These are phyloP conservation scores for Diaporthe capsici DNA, from an alignment of 2,329 filamentous ascomycete genomes.

Conservation along the genomic window DNA sequence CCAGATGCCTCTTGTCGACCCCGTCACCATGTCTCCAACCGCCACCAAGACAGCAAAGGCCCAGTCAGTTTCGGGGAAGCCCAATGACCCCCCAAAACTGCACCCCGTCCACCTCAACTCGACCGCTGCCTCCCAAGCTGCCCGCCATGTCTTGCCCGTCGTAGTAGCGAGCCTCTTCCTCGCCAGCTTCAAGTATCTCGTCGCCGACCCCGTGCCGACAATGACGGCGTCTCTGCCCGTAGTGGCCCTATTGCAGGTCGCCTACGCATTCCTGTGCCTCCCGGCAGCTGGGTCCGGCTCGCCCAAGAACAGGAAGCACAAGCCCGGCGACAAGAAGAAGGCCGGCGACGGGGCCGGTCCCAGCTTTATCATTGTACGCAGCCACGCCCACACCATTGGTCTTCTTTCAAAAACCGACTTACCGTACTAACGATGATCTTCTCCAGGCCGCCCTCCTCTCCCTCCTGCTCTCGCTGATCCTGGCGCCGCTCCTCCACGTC, in stretches of 20 bases:
- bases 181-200: constrained; percentile 49
- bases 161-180: constrained; percentile 48
- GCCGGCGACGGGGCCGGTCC: constrained; percentile 56
- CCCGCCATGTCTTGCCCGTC: constrained; percentile 49
- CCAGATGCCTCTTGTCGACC: constrained; percentile 50
- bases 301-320: constrained; percentile 63
- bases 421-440: constrained; percentile 26
- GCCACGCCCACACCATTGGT: neutral
- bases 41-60: constrained; percentile 42
- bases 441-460: constrained; percentile 61
- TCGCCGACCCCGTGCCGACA: constrained; percentile 49
- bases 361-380: constrained; percentile 63
- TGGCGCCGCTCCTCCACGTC: constrained; percentile 74
- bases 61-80: constrained; percentile 20
- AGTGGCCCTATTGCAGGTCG: constrained; percentile 50
- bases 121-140: constrained; percentile 47
- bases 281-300: constrained; percentile 69
- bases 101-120: constrained; percentile 46
- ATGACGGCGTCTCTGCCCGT: constrained; percentile 51
- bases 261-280: constrained; percentile 74
- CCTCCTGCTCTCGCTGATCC: constrained; percentile 74
- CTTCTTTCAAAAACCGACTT: neutral
- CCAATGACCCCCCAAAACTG: constrained; percentile 36
- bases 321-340: constrained; percentile 64
- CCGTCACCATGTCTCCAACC: constrained; percentile 50